These are phyloP conservation scores for Talaromyces islandicus DNA, from an alignment of 2,329 filamentous ascomycete genomes.

Conservation along the genomic window DNA sequence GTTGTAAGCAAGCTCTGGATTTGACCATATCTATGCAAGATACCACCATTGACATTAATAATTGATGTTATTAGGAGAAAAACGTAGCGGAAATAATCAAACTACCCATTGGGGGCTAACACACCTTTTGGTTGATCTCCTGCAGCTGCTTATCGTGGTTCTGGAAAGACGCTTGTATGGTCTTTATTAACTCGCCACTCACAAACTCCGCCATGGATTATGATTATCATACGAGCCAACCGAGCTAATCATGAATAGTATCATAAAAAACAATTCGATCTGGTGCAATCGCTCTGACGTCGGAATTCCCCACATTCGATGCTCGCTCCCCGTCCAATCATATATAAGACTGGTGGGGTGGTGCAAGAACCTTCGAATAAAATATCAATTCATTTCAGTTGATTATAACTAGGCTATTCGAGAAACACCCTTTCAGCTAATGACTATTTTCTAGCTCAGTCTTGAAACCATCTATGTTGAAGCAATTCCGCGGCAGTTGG, in stretches of 20 bases:
- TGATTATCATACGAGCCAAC: background rate
- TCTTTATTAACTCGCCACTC: background rate
- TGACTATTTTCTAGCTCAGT: conserved; percentile 1
- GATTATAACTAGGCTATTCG: background rate
- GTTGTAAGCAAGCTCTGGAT: conserved; percentile 17
- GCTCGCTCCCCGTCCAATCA: background rate
- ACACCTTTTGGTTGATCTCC: conserved; percentile 8
- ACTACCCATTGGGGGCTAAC: background rate
- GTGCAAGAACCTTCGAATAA: background rate
- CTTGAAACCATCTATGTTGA: background rate
- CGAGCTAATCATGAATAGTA: no score
- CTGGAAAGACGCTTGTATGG: conserved; percentile 5
- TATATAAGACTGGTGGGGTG: background rate
- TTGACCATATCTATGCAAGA: conserved; percentile 12
- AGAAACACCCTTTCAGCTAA: background rate
- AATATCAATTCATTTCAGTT: no score
- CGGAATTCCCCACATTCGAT: background rate
- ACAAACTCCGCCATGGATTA: background rate
- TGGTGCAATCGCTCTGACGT: background rate
- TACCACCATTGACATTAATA: no score
- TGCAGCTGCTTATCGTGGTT: conserved; percentile 2
- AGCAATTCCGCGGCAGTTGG: background rate
- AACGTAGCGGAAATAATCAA: background rate
- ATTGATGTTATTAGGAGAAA: background rate
- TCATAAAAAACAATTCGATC: no score